Conservation (phyloP, 441 rosid genomes). For the Manihot esculenta region DNA sequence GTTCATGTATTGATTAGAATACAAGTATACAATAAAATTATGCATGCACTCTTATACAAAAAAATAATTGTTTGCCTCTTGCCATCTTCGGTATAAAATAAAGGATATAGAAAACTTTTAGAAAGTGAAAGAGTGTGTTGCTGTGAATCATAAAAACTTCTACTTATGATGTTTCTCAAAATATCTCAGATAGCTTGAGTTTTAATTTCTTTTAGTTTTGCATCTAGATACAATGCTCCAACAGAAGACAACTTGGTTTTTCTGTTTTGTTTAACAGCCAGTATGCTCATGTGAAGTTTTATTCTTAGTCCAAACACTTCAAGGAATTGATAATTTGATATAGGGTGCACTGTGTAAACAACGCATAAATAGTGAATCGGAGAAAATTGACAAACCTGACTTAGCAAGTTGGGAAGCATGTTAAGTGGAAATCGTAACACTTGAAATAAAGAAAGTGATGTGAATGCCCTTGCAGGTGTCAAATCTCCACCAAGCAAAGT, state of each 20-base stretch:
- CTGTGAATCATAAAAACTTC: neutral
- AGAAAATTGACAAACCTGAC: constrained; percentile 57
- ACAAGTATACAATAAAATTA: neutral
- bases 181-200: neutral
- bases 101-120: neutral
- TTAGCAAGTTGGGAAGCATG: constrained; percentile 82
- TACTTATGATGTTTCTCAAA: neutral
- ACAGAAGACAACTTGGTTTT: neutral
- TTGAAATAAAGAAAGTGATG: constrained; percentile 93
- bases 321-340: neutral
- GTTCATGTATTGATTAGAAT: neutral
- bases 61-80: neutral
- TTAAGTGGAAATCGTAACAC: constrained; percentile 75
- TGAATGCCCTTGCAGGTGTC: constrained; percentile 97
- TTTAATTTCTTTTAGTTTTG: neutral
- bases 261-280: neutral
- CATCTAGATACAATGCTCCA: too few species aligned
- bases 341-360: constrained; percentile 5
- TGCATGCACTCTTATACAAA: neutral
- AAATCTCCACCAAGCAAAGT: constrained; percentile 91
- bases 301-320: neutral
- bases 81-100: neutral
- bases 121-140: neutral
- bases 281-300: neutral
- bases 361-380: constrained; percentile 1